These are phyloP conservation scores for Rubroshorea leprosula DNA, from an alignment of 345 rosid species.

Conservation along the genomic window DNA sequence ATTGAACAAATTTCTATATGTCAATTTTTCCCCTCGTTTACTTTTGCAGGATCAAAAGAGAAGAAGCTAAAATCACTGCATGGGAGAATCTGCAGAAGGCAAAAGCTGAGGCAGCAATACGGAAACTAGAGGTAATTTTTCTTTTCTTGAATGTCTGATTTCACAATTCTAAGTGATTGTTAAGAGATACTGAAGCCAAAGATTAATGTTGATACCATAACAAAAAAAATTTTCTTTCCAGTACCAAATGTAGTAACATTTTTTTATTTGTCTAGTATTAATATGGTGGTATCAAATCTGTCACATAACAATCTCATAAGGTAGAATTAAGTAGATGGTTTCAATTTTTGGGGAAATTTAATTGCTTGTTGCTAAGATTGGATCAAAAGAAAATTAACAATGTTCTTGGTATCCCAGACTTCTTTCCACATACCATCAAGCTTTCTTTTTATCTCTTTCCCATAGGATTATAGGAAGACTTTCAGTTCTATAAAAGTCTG, in stretches of 20 bases:
- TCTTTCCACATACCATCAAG: too few relatives aligned
- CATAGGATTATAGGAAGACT: too few relatives aligned
- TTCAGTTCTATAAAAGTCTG: too few relatives aligned
- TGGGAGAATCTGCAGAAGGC: constrained; percentile 99
- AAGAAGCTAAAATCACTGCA: constrained; percentile 86
- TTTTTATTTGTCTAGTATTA: too few relatives aligned
- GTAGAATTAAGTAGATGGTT: neutral
- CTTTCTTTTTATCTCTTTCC: too few relatives aligned
- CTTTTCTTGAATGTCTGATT: constrained; percentile 15
- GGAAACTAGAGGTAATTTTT: constrained; percentile 81
- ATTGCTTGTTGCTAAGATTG: too few relatives aligned
- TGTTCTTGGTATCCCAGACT: too few relatives aligned
- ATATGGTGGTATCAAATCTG: neutral
- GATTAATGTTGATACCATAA: too few relatives aligned
- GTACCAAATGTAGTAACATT: too few relatives aligned
- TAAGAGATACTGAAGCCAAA: neutral
- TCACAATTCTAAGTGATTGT: neutral
- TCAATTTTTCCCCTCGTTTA: neutral
- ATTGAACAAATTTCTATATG: neutral
- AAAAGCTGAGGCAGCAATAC: constrained; percentile 88
- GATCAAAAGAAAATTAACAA: too few relatives aligned
- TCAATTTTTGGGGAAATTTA: neutral
- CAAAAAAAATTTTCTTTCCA: too few relatives aligned
- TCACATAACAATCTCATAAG: neutral
- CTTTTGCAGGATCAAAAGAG: constrained; percentile 56